phyloP scores from a whole-genome alignment of 441 rosid species.

The Kokia cookei region DNA sequence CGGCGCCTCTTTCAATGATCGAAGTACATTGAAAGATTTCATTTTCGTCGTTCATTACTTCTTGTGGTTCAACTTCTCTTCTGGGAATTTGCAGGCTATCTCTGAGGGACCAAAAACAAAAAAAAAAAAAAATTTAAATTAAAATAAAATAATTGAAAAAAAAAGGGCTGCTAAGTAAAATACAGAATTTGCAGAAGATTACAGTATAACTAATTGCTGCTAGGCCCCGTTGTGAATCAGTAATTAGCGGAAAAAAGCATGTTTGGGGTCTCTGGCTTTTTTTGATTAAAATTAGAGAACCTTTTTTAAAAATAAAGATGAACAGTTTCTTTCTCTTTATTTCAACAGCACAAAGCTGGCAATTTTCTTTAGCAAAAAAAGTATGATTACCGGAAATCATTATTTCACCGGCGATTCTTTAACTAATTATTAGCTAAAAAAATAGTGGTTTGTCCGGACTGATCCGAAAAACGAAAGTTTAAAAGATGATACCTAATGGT shows the following conservation, averaged over 20 bases:
- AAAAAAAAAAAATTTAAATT: background rate
- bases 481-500: constrained; percentile 6
- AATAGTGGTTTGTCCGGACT: too few relatives aligned
- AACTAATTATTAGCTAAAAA: too few relatives aligned
- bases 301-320: background rate
- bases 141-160: background rate
- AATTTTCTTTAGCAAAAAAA: background rate
- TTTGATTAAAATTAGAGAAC: background rate
- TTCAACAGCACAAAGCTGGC: background rate
- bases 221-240: background rate
- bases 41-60: background rate
- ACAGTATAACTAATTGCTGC: background rate
- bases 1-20: background rate
- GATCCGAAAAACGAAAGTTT: background rate
- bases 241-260: background rate
- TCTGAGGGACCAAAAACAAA: background rate
- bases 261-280: background rate
- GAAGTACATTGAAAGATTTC: background rate
- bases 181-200: background rate
- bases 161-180: background rate
- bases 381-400: background rate
- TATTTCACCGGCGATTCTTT: too few relatives aligned
- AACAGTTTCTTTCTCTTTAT: background rate
- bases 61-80: background rate
- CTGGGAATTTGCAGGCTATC: constrained; percentile 14